Evolutionary conservation across 768 basidiomycete genomes (phyloP), one percentile per base, ranked within the genome.

Genomic region (Termitomyces sp.): DNA sequence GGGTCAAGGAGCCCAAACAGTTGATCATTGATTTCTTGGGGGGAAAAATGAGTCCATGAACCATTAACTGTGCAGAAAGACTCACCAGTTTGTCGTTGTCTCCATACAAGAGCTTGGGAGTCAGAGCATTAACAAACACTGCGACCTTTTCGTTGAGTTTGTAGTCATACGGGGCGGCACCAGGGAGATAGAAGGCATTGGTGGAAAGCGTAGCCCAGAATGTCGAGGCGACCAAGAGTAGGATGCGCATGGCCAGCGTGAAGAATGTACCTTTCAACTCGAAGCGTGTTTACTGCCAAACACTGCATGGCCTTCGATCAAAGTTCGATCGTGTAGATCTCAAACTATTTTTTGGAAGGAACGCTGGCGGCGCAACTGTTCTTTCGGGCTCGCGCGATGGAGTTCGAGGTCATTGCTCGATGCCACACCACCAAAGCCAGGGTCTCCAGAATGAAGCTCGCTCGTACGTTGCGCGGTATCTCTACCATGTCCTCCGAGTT

Each of bases 101-200:
- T 44, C 70, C 78, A 36, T 82, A 81, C 24, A 84, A 75, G 41
- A 92, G 75, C 82, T 90, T 92, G 3, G 94, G 94, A 16, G 92
- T 94, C 53, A 96, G 76, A 0, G 92, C 87, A 71, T 96, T 97
- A 65, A 97, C 91, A 68, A 86, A 83, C 46, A 94, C 75, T 47
- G 86, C 80, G 43, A 98, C 92, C 51, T 74, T 72, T 59, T 98
- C 93, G 47, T 88, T 88, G 51, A 69, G 64, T 16, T 69, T 69
- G 72, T 93, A 98, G 70, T 93, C 86, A 67, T 83, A 86, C 0
- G 96, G 96, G 7, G 95, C 92, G 29, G 95, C 83, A 26, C 89
- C 89, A 26, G 95, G 95, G 39, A 98, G 82, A 70, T 98, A 98
- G 76, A 98, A 98, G 4, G 90, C 90, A 53, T 75, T 63, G 43